Evolutionary conservation across 1,284 basidiomycete species (phyloP).

Genomic region (Apiotrichum veenhuisii): DNA sequence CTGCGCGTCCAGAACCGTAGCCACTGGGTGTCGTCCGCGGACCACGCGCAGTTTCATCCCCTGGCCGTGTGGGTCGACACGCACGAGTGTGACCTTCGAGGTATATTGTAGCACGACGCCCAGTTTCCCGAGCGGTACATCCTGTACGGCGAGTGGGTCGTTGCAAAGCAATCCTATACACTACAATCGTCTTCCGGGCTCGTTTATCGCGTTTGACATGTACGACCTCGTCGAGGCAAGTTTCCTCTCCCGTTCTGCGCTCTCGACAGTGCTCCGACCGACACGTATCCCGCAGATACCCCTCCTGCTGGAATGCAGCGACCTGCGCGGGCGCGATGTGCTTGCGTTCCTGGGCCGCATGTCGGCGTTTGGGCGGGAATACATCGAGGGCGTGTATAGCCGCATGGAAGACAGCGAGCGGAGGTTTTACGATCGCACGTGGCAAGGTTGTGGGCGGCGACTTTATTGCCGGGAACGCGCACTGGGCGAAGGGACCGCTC

Average conservation of each 20-base stretch:
- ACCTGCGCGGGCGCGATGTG: conserved; percentile 52
- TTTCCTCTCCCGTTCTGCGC: conserved; percentile 50
- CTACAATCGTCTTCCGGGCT: conserved; percentile 56
- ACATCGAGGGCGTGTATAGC: conserved; percentile 60
- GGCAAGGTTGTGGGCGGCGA: conserved; percentile 61
- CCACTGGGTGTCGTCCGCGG: conserved; percentile 57
- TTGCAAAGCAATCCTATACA: conserved; percentile 60
- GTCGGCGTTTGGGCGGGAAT: conserved; percentile 56
- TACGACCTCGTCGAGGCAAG: conserved; percentile 55
- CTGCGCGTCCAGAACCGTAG: conserved; percentile 62
- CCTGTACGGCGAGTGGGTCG: conserved; percentile 63
- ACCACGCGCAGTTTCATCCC: conserved; percentile 61
- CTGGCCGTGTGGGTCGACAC: conserved; percentile 57
- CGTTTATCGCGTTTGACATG: conserved; percentile 57
- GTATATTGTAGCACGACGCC: conserved; percentile 55
- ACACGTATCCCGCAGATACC: conserved; percentile 55
- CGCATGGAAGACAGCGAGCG: conserved; percentile 54
- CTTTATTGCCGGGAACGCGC: conserved; percentile 63
- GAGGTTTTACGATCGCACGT: conserved; percentile 49
- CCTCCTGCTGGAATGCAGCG: conserved; percentile 49
- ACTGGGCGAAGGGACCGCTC: conserved; percentile 57
- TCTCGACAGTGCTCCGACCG: conserved; percentile 35
- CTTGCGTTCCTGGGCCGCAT: conserved; percentile 52
- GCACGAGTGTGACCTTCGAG: conserved; percentile 32
- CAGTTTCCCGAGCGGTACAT: conserved; percentile 59